Evolutionary conservation across 1,284 basidiomycete species (phyloP).

Genomic region (Rhodotorula sp.): DNA sequence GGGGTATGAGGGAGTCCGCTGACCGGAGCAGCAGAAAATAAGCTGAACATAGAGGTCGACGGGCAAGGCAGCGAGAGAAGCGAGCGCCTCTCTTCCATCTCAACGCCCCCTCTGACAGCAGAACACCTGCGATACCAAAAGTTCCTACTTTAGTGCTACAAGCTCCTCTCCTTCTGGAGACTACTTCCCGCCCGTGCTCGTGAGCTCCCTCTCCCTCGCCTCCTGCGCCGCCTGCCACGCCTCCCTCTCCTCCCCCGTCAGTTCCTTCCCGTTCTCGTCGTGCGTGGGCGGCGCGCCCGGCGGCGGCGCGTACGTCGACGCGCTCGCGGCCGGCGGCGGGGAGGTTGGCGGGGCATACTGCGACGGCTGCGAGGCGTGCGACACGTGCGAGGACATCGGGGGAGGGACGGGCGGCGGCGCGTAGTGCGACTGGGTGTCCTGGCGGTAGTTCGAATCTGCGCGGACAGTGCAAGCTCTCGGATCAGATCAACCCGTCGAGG

Average conservation of each 20-base stretch:
- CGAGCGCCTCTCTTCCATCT: too few relatives aligned
- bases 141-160: neutral
- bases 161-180: too few relatives aligned
- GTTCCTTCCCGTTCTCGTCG: neutral
- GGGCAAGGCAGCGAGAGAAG: too few relatives aligned
- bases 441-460: conserved; percentile 28
- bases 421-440: conserved; percentile 20
- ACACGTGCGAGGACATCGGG: neutral
- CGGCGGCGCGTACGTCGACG: conserved; percentile 26
- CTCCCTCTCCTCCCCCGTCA: neutral
- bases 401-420: conserved; percentile 10
- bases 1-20: too few relatives aligned
- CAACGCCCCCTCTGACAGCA: too few relatives aligned
- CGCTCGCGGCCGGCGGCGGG: conserved; percentile 25
- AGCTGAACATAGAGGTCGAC: too few relatives aligned
- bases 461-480: neutral
- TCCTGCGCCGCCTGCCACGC: neutral
- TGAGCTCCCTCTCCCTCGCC: neutral
- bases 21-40: too few relatives aligned
- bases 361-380: neutral
- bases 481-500: too few relatives aligned
- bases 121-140: too few relatives aligned
- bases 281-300: conserved; percentile 19
- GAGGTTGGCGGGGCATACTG: conserved; percentile 21
- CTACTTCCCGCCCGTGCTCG: too few relatives aligned